Conservation (phyloP, 2,329 filamentous ascomycete species). For the Pseudopithomyces chartarum region DNA sequence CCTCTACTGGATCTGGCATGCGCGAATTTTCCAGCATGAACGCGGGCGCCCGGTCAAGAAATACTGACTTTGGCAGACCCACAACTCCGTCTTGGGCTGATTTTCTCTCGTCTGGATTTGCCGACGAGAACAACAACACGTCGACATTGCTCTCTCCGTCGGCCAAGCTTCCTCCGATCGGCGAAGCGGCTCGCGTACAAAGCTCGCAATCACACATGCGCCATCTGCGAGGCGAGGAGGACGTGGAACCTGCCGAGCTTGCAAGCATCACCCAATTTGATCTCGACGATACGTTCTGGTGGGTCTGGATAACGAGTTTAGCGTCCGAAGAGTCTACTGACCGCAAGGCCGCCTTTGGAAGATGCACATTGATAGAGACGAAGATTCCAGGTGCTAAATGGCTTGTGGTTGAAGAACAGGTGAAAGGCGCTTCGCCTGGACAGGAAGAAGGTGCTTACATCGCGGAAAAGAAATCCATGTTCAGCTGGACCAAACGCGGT, state of each 20-base stretch:
- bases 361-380: conserved; percentile 92
- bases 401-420: conserved; percentile 95
- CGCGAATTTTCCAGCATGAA: conserved; percentile 80
- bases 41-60: conserved; percentile 69
- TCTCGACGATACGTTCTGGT: conserved; percentile 97
- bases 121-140: conserved; percentile 72
- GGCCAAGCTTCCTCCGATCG: conserved; percentile 89
- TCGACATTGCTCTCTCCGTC: conserved; percentile 81
- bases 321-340: conserved; percentile 84
- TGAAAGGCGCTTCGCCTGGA: conserved; percentile 88
- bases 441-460: conserved; percentile 86
- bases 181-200: conserved; percentile 68
- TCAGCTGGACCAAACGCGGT: conserved; percentile 78
- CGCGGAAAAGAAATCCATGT: conserved; percentile 93
- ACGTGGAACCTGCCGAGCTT: conserved; percentile 87
- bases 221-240: conserved; percentile 70
- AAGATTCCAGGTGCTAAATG: conserved; percentile 79
- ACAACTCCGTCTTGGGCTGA: conserved; percentile 99
- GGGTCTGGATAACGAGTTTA: conserved; percentile 98
- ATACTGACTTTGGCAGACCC: conserved; percentile 73
- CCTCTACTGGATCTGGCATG: conserved; percentile 21
- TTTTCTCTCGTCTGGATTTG: conserved; percentile 91
- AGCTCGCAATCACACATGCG: conserved; percentile 80
- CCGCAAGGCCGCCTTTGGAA: conserved; percentile 90
- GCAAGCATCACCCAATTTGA: conserved; percentile 87